phyloP scores from a whole-genome alignment of 2,329 filamentous ascomycete genomes.

The Fusarium domesticum region DNA sequence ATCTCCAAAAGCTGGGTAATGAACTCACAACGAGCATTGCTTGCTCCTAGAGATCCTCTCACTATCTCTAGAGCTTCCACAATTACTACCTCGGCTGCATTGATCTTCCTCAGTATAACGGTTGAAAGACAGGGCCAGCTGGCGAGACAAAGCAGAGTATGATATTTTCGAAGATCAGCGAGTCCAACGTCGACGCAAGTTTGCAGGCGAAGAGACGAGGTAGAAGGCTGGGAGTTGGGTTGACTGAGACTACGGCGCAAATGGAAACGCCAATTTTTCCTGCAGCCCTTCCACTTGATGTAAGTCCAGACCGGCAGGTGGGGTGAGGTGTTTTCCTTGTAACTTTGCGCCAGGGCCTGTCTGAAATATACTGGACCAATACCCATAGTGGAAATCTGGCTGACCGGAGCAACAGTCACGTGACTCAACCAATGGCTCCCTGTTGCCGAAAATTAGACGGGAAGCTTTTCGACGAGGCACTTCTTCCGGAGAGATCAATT shows the following conservation, averaged over 20 bases:
- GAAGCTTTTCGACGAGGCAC: constrained; percentile 42
- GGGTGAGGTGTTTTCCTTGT: constrained; percentile 21
- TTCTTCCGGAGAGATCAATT: constrained; percentile 40
- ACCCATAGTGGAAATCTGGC: constrained; percentile 28
- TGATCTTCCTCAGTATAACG: constrained; percentile 36
- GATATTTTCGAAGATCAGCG: no score
- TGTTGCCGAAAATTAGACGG: constrained; percentile 45
- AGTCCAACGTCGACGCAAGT: constrained; percentile 3
- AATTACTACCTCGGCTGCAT: constrained; percentile 67
- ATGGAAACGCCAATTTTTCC: constrained; percentile 27
- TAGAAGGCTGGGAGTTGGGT: constrained; percentile 21
- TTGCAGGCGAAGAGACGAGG: constrained; percentile 4
- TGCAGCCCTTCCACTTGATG: constrained; percentile 16
- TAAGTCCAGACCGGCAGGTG: constrained; percentile 27
- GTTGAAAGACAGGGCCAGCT: constrained; percentile 5
- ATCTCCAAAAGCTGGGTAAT: constrained; percentile 13
- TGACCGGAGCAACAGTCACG: constrained; percentile 33
- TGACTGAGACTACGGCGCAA: constrained; percentile 20
- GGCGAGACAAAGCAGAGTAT: constrained; percentile 1
- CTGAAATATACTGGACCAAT: constrained; percentile 23
- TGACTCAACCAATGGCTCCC: constrained; percentile 31
- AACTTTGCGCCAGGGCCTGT: constrained; percentile 13
- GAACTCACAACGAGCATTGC: constrained; percentile 53
- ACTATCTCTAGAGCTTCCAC: constrained; percentile 73
- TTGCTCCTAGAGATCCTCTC: constrained; percentile 73